Conservation (phyloP, 2,329 filamentous ascomycete species). For the Saccharata proteae region DNA sequence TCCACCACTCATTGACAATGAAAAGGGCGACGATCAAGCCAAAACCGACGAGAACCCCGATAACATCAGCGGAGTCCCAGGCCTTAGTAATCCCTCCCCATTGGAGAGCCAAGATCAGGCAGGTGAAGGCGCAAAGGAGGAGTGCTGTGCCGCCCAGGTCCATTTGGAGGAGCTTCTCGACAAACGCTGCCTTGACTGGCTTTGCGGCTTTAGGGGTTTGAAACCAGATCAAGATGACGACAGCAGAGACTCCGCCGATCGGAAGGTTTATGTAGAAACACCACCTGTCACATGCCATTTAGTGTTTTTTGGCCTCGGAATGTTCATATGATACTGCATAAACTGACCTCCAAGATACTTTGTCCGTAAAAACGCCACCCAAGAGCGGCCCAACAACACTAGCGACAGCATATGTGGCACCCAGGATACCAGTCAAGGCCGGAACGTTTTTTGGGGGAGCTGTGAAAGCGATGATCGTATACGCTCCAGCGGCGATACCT, state of each 20-base stretch:
- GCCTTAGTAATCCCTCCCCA: constrained; percentile 25
- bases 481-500: constrained; percentile 25
- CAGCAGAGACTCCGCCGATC: constrained; percentile 28
- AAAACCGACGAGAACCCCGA: constrained; percentile 35
- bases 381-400: constrained; percentile 29
- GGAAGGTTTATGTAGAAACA: constrained; percentile 35
- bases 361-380: constrained; percentile 31
- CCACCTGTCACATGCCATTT: no score
- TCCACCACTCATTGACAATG: constrained; percentile 22
- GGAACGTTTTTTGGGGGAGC: constrained; percentile 29
- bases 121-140: constrained; percentile 27
- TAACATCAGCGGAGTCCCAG: constrained; percentile 26
- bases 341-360: constrained; percentile 28
- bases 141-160: constrained; percentile 32
- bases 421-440: constrained; percentile 24
- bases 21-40: constrained; percentile 25
- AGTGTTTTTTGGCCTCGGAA: neutral
- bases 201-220: constrained; percentile 19
- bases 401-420: constrained; percentile 23
- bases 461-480: constrained; percentile 32
- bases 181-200: constrained; percentile 13
- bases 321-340: neutral
- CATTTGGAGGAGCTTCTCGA: constrained; percentile 31
- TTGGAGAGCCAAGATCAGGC: constrained; percentile 35
- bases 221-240: constrained; percentile 29